Evolutionary conservation across 2,329 filamentous ascomycete genomes (phyloP).

Genomic region (Venturia pyrina): DNA sequence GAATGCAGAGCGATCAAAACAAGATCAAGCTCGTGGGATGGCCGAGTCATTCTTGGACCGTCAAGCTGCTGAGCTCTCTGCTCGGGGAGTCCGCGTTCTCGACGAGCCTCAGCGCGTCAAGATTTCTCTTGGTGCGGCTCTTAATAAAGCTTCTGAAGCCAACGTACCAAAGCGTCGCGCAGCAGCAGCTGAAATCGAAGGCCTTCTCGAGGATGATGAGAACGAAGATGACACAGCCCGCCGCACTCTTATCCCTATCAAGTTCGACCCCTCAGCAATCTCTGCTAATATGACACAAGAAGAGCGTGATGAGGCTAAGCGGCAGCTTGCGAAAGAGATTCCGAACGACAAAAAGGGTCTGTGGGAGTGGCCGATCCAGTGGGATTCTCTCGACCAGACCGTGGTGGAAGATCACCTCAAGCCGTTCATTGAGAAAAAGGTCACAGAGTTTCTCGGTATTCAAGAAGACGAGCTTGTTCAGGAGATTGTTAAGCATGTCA

Average conservation of each 20-base stretch:
- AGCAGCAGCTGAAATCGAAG: constrained; percentile 88
- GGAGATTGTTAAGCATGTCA: constrained; percentile 78
- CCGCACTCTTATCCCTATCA: constrained; percentile 52
- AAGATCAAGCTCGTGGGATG: constrained; percentile 62
- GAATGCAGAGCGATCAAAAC: constrained; percentile 49
- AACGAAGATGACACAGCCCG: constrained; percentile 52
- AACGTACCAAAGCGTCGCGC: constrained; percentile 51
- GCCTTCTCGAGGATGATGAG: constrained; percentile 80
- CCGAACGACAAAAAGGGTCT: constrained; percentile 76
- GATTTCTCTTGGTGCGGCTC: constrained; percentile 72
- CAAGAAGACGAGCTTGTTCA: constrained; percentile 95
- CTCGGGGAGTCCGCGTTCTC: constrained; percentile 12
- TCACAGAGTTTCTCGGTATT: constrained; percentile 90
- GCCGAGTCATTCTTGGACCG: constrained; percentile 85
- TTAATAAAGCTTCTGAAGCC: constrained; percentile 57
- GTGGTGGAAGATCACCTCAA: constrained; percentile 77
- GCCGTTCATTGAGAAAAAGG: constrained; percentile 96
- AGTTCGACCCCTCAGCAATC: constrained; percentile 34
- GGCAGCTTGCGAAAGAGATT: constrained; percentile 79
- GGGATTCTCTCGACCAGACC: constrained; percentile 77
- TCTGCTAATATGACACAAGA: constrained; percentile 53
- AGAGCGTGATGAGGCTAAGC: constrained; percentile 72
- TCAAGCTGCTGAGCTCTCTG: constrained; percentile 62
- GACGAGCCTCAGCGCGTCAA: constrained; percentile 64
- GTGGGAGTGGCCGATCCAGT: constrained; percentile 88